phyloP scores from a whole-genome alignment of 148 eudicot genomes.

The Dianthus caryophyllus region DNA sequence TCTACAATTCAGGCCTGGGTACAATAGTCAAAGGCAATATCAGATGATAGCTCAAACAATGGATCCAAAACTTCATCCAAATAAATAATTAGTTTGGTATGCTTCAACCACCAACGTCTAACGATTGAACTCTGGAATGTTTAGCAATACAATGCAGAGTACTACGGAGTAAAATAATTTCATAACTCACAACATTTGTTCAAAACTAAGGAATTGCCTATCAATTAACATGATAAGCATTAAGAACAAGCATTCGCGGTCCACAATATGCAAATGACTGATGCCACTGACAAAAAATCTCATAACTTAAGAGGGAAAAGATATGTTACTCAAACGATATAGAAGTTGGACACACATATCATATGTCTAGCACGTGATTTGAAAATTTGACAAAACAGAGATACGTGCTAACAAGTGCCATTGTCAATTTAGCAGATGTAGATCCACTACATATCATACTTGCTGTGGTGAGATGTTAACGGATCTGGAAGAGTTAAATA shows the following conservation, averaged over 20 bases:
- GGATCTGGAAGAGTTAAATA: too few relatives aligned
- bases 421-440: too few relatives aligned
- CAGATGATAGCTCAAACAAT: slow-evolving; percentile 2
- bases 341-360: too few relatives aligned
- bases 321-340: too few relatives aligned
- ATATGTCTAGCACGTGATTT: too few relatives aligned
- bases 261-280: neutral
- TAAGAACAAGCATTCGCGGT: neutral
- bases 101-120: neutral
- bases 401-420: too few relatives aligned
- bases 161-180: neutral
- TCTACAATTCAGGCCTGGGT: neutral
- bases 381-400: too few relatives aligned
- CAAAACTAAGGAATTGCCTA: neutral
- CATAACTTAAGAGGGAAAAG: neutral
- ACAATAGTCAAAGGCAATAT: neutral
- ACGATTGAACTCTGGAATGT: neutral
- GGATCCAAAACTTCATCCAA: neutral
- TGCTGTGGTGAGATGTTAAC: too few relatives aligned
- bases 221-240: neutral
- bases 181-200: neutral
- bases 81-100: neutral
- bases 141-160: slow-evolving; percentile 1
- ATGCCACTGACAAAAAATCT: neutral
- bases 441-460: too few relatives aligned